Conservation (phyloP, 768 basidiomycete genomes). For the Nidularia pulvinata region DNA sequence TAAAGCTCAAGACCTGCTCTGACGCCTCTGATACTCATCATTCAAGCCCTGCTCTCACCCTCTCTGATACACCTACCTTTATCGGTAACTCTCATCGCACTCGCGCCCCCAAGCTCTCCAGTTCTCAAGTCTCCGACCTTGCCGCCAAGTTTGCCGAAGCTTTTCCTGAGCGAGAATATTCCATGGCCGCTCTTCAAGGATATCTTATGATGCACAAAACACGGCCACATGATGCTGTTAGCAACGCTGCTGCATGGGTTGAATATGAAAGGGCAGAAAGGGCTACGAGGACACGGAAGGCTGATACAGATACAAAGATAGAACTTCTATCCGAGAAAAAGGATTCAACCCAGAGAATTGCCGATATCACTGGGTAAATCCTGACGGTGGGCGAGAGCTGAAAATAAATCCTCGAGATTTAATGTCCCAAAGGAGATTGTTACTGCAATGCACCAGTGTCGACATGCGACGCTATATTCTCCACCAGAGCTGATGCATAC, state of each 20-base stretch:
- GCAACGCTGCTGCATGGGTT: slow-evolving; percentile 44
- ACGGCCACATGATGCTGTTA: slow-evolving; percentile 54
- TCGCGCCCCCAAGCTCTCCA: slow-evolving; percentile 39
- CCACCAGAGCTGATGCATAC: too few species aligned
- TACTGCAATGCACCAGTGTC: too few species aligned
- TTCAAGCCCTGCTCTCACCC: slow-evolving; percentile 5
- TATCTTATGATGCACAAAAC: slow-evolving; percentile 73
- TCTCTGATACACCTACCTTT: slow-evolving; percentile 2
- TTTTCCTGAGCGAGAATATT: slow-evolving; percentile 48
- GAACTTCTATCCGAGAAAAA: too few species aligned
- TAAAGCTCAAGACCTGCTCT: slow-evolving; percentile 12
- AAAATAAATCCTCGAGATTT: too few species aligned
- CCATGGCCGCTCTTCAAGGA: slow-evolving; percentile 51
- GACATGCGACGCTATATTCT: too few species aligned
- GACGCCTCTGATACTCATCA: neutral
- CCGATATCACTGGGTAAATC: too few species aligned
- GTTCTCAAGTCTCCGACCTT: slow-evolving; percentile 36
- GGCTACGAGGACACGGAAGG: too few species aligned
- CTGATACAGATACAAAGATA: too few species aligned
- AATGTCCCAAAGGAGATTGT: too few species aligned
- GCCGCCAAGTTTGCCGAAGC: slow-evolving; percentile 53
- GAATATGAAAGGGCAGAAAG: slow-evolving; percentile 34
- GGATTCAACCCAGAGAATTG: too few species aligned
- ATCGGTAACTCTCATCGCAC: slow-evolving; percentile 21
- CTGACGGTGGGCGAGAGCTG: too few species aligned